Percentiles rank a stretch among this genome's conserved stretches.
Evolutionary conservation across 2,329 filamentous ascomycete species (phyloP).

Genomic region (Corinectria fuckeliana): DNA sequence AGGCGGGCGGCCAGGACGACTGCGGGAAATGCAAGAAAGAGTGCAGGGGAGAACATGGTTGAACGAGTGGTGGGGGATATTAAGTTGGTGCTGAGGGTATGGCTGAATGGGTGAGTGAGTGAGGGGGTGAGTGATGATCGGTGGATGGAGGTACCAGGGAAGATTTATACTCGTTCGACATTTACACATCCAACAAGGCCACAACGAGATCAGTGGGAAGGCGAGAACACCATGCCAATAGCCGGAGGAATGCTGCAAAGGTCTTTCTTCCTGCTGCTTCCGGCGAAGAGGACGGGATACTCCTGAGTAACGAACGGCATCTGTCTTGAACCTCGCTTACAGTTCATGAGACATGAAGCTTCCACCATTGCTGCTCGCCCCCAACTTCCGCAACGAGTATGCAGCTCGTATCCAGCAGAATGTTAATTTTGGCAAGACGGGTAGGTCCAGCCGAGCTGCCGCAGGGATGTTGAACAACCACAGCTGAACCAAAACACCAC

Average conservation of each 20-base stretch:
- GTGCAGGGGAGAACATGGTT: slow-evolving; percentile 15
- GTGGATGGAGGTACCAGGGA: not conserved
- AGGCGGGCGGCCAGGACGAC: slow-evolving; percentile 15
- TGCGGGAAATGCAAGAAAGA: slow-evolving; percentile 11
- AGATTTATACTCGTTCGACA: not conserved
- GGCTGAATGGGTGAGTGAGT: not conserved
- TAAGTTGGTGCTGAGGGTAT: not conserved
- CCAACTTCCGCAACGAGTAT: not conserved
- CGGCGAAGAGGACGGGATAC: not conserved
- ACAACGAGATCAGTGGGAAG: not conserved
- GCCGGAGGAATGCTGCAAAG: not conserved
- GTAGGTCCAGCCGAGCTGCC: not conserved
- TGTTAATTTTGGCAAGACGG: not conserved
- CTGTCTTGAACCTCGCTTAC: not conserved
- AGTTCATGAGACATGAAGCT: not conserved
- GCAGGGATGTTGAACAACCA: not conserved
- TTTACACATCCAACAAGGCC: not conserved
- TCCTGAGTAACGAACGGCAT: not conserved
- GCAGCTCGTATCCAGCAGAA: not conserved
- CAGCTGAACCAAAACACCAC: not conserved
- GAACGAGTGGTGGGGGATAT: slow-evolving; percentile 11
- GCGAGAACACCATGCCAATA: not conserved
- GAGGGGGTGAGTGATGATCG: not conserved
- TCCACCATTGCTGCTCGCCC: not conserved
- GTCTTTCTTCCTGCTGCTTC: not conserved